Evolutionary conservation across 1,284 basidiomycete species (phyloP).

Genomic region (Marasmius fiardii): DNA sequence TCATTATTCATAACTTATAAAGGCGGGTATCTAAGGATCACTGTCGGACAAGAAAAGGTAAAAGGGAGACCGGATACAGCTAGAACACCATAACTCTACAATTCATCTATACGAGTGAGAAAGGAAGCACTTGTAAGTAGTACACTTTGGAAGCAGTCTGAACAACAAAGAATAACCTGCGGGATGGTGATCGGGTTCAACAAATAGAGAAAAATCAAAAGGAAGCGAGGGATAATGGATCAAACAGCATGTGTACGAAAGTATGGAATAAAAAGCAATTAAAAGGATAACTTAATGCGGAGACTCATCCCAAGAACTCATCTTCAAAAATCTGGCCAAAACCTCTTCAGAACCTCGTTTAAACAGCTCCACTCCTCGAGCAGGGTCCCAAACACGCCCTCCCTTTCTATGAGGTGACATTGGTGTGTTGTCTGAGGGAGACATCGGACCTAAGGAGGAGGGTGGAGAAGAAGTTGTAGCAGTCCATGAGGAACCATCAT

Average conservation of each 20-base stretch:
- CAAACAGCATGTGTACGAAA: constrained; percentile 11
- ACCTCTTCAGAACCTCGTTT: constrained; percentile 83
- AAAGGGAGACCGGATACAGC: too few relatives aligned
- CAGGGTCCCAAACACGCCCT: constrained; percentile 73
- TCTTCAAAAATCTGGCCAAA: constrained; percentile 71
- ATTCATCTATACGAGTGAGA: neutral
- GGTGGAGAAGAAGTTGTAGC: constrained; percentile 34
- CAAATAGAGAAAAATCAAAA: neutral
- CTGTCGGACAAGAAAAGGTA: too few relatives aligned
- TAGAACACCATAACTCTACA: too few relatives aligned
- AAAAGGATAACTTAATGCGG: constrained; percentile 1
- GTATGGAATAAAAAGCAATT: constrained; percentile 5
- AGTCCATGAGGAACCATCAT: constrained; percentile 29
- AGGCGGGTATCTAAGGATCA: too few relatives aligned
- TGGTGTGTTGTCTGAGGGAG: constrained; percentile 34
- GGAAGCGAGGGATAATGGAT: constrained; percentile 6
- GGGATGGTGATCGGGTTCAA: neutral
- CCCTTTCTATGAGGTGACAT: constrained; percentile 32
- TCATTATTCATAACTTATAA: too few relatives aligned
- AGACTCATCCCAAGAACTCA: constrained; percentile 67
- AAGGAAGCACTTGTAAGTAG: neutral
- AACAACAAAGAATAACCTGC: neutral
- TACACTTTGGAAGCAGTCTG: neutral
- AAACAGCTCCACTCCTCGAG: constrained; percentile 75
- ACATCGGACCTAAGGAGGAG: constrained; percentile 47